Evolutionary conservation across 345 rosid species (phyloP), one percentile per base, ranked within the genome.

Genomic region (Luvunga scandens): DNA sequence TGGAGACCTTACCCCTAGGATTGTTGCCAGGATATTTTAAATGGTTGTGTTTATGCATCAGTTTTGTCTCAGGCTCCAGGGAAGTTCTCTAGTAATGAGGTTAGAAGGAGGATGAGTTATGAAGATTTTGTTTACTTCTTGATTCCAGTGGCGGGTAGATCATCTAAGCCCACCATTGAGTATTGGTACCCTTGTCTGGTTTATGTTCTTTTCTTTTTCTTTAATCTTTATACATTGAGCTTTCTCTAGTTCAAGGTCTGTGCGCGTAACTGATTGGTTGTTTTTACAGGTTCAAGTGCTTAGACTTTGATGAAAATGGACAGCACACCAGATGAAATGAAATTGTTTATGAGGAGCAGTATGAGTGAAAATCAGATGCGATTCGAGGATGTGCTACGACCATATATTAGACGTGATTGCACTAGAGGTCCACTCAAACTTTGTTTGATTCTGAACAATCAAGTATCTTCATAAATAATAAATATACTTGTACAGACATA

Each of bases 81-180:
- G 79, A 89, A 88, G 79, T 87, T 91, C 83, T 84, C 92, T 24
- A 79, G 97, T 81, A 82, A 85, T 81, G 83, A 85, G 72, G 87
- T 84, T 74, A 90, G 89, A 75, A 97, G 98, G 83, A 94, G 90
- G 90, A 93, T 94, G 97, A 87, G 89, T 76, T 94, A 93, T 83
- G 98, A 94, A 88, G 98, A 94, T 86, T 94, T 94, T 78, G 97
- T 91, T 10, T 90, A 91, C 87, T 94, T 94, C 84, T 88, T 94
- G 56, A 89, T 94, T 31, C 83, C 98, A 33, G 98, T 91, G 84
- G 98, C 91, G 88, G 98, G 93, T 73, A 94, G 91, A 80, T 87
- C 97, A 81, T 85, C 98, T 42, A 94, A 88, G 76, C 91, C 92
- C 76, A 88, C 95, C 81, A 92, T 93, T 69, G 95, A 91, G 81